Evolutionary conservation across 352 stramenopile species (phyloP).

Genomic region (Phytophthora constricta): DNA sequence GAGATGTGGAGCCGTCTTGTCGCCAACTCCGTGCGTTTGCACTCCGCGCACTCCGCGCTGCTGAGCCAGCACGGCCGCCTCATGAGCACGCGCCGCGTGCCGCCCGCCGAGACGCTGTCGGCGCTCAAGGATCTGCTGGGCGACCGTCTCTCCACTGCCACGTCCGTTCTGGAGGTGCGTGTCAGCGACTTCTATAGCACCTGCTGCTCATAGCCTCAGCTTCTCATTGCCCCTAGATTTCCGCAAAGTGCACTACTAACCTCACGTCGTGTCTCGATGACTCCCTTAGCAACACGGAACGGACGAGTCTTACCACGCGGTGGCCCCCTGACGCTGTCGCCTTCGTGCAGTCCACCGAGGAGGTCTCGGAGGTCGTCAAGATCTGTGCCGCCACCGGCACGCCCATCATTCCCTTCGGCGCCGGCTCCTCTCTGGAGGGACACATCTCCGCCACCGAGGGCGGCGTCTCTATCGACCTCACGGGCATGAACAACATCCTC

Average conservation of each 20-base stretch:
- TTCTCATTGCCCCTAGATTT: too few relatives aligned
- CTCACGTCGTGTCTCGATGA: neutral
- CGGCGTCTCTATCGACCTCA: conserved; percentile 93
- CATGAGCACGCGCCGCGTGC: conserved; percentile 36
- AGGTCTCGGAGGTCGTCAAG: conserved; percentile 92
- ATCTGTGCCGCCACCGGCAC: conserved; percentile 84
- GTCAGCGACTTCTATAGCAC: too few relatives aligned
- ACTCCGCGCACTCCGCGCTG: conserved; percentile 23
- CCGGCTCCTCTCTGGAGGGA: conserved; percentile 93
- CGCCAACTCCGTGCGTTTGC: conserved; percentile 25
- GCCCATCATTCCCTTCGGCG: conserved; percentile 96
- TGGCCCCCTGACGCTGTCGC: conserved; percentile 87
- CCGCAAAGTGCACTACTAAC: too few relatives aligned
- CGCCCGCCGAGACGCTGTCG: conserved; percentile 43
- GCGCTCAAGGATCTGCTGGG: conserved; percentile 65
- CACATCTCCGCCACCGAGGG: conserved; percentile 93
- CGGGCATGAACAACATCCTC: conserved; percentile 79
- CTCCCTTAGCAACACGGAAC: conserved; percentile 84
- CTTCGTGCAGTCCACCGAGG: conserved; percentile 84
- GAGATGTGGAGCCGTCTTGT: conserved; percentile 46
- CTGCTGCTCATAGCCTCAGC: neutral
- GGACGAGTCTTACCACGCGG: conserved; percentile 93
- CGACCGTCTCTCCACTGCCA: conserved; percentile 74
- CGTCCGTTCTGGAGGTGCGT: conserved; percentile 62
- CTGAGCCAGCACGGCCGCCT: conserved; percentile 24